Evolutionary conservation across 257 asterid species (phyloP).

Genomic region (Echites panduratus): DNA sequence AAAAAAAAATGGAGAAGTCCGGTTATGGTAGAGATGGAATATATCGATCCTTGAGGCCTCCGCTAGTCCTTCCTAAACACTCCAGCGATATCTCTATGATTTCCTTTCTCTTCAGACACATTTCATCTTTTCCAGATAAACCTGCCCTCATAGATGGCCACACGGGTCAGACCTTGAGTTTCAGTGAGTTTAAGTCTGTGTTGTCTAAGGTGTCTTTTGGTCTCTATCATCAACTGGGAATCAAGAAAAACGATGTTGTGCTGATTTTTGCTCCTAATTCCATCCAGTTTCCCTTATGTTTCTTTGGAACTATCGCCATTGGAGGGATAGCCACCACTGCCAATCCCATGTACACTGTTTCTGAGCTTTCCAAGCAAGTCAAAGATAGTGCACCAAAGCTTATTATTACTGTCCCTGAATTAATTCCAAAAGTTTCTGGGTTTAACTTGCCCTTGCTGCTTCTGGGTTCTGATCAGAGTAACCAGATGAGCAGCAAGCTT

Average conservation of each 20-base stretch:
- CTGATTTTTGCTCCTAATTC: conserved; percentile 76
- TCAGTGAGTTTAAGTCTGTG: conserved; percentile 48
- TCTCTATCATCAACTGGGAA: conserved; percentile 48
- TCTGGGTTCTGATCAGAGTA: conserved; percentile 27
- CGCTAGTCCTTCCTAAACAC: conserved; percentile 40
- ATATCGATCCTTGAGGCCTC: conserved; percentile 68
- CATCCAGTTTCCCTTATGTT: conserved; percentile 53
- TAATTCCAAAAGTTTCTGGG: conserved; percentile 50
- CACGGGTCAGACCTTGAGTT: conserved; percentile 42
- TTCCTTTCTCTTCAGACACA: conserved; percentile 71
- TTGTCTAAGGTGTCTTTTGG: conserved; percentile 54
- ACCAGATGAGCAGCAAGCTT: conserved; percentile 23
- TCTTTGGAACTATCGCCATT: conserved; percentile 47
- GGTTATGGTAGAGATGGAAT: conserved; percentile 91
- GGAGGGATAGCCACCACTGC: conserved; percentile 92
- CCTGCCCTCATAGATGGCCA: conserved; percentile 59
- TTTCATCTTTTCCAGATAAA: conserved; percentile 49
- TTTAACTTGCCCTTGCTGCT: conserved; percentile 55
- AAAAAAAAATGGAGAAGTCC: conserved; percentile 65
- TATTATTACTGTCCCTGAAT: conserved; percentile 58
- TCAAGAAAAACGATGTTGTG: conserved; percentile 64
- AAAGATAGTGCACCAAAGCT: conserved; percentile 62
- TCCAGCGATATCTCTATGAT: conserved; percentile 52
- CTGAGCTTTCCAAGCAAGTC: conserved; percentile 72
- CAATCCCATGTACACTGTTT: conserved; percentile 60